These are phyloP conservation scores for Cordyceps cicadae DNA, from an alignment of 2,329 filamentous ascomycete species.

Conservation along the genomic window DNA sequence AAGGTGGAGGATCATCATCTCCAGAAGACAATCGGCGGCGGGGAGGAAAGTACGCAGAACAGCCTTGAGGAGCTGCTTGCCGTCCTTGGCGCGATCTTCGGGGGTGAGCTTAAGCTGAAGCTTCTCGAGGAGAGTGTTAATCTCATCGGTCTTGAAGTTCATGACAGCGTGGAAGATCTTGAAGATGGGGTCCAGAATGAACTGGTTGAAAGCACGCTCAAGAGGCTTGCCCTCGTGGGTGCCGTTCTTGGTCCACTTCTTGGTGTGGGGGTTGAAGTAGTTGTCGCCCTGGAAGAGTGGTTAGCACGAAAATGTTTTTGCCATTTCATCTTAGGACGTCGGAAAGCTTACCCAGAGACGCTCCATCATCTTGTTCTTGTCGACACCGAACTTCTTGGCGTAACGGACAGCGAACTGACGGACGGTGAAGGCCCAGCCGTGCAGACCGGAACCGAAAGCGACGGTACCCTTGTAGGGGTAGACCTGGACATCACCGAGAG, in stretches of 20 bases:
- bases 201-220: slow-evolving; percentile 99
- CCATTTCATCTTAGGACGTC: neutral
- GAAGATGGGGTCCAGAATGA: slow-evolving; percentile 99
- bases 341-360: slow-evolving; percentile 79
- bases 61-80: slow-evolving; percentile 95
- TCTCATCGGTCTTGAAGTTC: slow-evolving; percentile 98
- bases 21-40: slow-evolving; percentile 92
- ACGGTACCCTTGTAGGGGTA: slow-evolving; percentile 97
- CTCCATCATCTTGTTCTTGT: slow-evolving; percentile 99
- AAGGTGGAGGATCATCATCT: slow-evolving; percentile 99
- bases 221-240: slow-evolving; percentile 78
- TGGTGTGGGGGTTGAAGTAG: slow-evolving; percentile 99
- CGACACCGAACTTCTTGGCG: slow-evolving; percentile 99
- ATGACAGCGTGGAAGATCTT: slow-evolving; percentile 94
- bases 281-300: slow-evolving; percentile 64
- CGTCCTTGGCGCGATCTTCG: slow-evolving; percentile 89
- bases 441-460: slow-evolving; percentile 98
- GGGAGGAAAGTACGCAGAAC: slow-evolving; percentile 99
- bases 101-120: slow-evolving; percentile 81
- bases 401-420: slow-evolving; percentile 94
- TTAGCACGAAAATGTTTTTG: neutral
- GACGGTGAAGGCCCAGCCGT: slow-evolving; percentile 99
- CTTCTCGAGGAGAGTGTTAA: slow-evolving; percentile 76
- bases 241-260: slow-evolving; percentile 96
- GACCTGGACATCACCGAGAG: slow-evolving; percentile 95